Conservation (phyloP, 306 rosid species). For the Quercus wislizeni region DNA sequence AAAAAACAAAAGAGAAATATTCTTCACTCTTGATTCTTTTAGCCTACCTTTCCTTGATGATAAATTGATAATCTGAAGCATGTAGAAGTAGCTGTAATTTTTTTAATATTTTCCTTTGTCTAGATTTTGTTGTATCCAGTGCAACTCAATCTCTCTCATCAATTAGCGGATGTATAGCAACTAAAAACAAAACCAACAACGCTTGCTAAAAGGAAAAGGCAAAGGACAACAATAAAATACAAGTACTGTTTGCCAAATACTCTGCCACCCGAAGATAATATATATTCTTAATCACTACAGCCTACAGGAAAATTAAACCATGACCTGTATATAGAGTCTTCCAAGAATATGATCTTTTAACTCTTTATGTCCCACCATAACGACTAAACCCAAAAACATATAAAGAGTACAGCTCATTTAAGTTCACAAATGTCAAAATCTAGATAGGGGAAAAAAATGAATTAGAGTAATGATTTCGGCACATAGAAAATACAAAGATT, state of each 20-base stretch:
- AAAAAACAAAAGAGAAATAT: not conserved
- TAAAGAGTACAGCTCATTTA: constrained; percentile 35
- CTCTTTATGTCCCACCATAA: constrained; percentile 35
- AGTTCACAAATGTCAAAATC: constrained; percentile 11
- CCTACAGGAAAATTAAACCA: constrained; percentile 27
- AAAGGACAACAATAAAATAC: not conserved
- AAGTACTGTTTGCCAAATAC: not conserved
- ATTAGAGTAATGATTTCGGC: not conserved
- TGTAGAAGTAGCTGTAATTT: not conserved
- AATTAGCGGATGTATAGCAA: not conserved
- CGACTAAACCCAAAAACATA: constrained; percentile 24
- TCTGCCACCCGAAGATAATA: constrained; percentile 13
- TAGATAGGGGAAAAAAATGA: not conserved
- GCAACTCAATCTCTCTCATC: not conserved
- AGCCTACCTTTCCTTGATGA: not conserved
- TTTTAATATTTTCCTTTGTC: not conserved
- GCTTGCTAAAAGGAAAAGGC: not conserved
- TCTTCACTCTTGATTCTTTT: not conserved
- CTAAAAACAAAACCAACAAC: not conserved
- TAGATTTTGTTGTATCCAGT: not conserved
- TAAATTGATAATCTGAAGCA: not conserved
- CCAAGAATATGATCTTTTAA: constrained; percentile 2
- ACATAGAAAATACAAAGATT: not conserved
- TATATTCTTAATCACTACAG: constrained; percentile 24
- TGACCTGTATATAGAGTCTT: constrained; percentile 31